Base-by-base conservation (phyloP, 2,329 filamentous ascomycete species). In the Phialophora chinensis region DNA sequence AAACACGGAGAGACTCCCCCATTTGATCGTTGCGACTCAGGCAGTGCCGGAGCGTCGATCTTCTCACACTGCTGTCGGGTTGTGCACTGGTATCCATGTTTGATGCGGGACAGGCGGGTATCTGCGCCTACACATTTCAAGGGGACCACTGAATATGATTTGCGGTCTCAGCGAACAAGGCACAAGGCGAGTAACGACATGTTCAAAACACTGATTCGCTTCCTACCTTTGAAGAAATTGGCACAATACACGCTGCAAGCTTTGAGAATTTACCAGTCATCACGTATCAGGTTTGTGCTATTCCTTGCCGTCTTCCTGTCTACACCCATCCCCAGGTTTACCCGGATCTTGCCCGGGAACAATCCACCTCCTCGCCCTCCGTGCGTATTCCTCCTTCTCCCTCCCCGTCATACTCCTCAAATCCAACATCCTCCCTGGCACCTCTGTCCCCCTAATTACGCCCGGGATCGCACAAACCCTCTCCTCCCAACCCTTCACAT, bases 401-500 rank as follows among this genome's bases (percentile, higher is more conserved):
- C 14, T n/a, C 10, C 17, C 38, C 20, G 57, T 31, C 57, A 60
- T 60, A 17, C 12, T 12, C 25, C 33, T 47, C 38, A 60, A 49
- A 12, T 49, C 11, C 31, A 58, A 29, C 12, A 20, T 49, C 38
- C 5, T 12, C 20, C 25, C 25, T 8, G 50, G 50, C 7, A 53
- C 25, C 27, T 53, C 50, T 1, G 50, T 25, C 8, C 50, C 50
- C 27, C 25, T 53, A 2, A 25, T 25, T 5, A 53, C 50, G 2
- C 50, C 50, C 7, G 50, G 23, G 1, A 53, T 25, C 20, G 5
- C 14, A 14, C 50, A 53, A 11, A 77, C 77, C 27, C 71, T 59
- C 23, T 75, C 73, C 10, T 63, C 53, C 76, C 76, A 78, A 27
- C 70, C 74, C 55, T 75, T 68, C 56, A 78, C 17, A 7, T 73